Evolutionary conservation across 441 rosid genomes (phyloP).

Genomic region (Gossypium trilobum): DNA sequence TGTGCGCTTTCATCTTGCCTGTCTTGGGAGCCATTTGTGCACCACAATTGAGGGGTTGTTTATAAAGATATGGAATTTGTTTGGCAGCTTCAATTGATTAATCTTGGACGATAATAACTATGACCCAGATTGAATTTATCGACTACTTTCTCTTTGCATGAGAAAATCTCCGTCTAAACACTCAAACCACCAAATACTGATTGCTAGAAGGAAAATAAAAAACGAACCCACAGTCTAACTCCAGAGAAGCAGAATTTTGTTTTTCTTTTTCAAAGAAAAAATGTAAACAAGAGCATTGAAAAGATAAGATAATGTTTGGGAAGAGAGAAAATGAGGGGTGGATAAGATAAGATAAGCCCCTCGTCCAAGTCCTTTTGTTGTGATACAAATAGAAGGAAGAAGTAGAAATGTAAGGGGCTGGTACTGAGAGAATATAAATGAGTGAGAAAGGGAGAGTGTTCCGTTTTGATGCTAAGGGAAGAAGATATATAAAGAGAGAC

Average conservation of each 20-base stretch:
- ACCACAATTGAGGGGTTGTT: constrained; percentile 11
- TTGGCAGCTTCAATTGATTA: constrained; percentile 10
- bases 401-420: neutral
- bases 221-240: neutral
- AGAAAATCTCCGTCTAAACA: constrained; percentile 14
- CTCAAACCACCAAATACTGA: neutral
- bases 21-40: constrained; percentile 66
- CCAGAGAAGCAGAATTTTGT: neutral
- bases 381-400: neutral
- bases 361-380: neutral
- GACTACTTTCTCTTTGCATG: constrained; percentile 9
- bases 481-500: constrained; percentile 20
- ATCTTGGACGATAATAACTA: constrained; percentile 22
- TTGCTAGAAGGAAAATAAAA: neutral
- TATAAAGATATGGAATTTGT: neutral
- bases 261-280: neutral
- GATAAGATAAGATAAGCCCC: constrained; percentile 5
- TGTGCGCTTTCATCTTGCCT: constrained; percentile 54
- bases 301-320: neutral
- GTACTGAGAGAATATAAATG: neutral
- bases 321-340: neutral
- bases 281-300: neutral
- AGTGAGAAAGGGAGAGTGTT: neutral
- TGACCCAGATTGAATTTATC: constrained; percentile 22
- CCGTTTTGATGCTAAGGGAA: neutral